Conservation (phyloP, 495 filamentous ascomycete genomes). For the Penicillium atrosanguineum region DNA sequence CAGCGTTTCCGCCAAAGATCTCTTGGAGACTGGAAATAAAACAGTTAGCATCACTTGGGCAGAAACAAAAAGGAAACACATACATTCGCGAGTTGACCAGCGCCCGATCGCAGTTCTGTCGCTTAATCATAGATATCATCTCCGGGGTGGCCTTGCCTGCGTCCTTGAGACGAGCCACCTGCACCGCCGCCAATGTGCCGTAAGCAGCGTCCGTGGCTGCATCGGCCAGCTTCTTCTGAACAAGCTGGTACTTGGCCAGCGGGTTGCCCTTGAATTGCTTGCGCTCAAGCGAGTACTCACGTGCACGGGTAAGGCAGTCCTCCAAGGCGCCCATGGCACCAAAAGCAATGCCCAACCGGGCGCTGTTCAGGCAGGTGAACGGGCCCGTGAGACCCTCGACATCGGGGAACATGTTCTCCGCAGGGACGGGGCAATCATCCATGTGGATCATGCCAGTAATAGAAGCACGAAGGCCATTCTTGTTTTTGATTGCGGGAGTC, state of each 20-base stretch:
- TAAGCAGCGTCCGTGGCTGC: slow-evolving; percentile 88
- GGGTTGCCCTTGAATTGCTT: slow-evolving; percentile 97
- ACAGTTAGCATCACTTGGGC: background rate
- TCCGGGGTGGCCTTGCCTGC: slow-evolving; percentile 83
- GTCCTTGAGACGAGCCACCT: slow-evolving; percentile 93
- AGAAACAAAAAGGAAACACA: slow-evolving; percentile 22
- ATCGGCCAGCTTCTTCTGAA: slow-evolving; percentile 96
- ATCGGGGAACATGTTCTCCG: slow-evolving; percentile 90
- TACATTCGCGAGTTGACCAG: slow-evolving; percentile 73
- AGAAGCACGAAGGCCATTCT: slow-evolving; percentile 87
- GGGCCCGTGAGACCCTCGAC: slow-evolving; percentile 86
- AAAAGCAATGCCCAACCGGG: slow-evolving; percentile 89
- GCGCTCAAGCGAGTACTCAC: slow-evolving; percentile 83
- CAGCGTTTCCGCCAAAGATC: slow-evolving; percentile 94
- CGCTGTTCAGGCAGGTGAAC: slow-evolving; percentile 91
- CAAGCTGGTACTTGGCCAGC: slow-evolving; percentile 93
- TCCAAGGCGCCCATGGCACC: slow-evolving; percentile 92
- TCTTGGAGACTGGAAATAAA: slow-evolving; percentile 68
- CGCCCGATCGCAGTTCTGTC: slow-evolving; percentile 95
- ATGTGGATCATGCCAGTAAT: slow-evolving; percentile 98
- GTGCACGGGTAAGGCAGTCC: slow-evolving; percentile 77
- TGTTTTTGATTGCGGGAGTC: slow-evolving; percentile 91
- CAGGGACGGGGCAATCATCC: slow-evolving; percentile 82
- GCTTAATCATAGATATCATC: slow-evolving; percentile 98
- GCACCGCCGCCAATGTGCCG: slow-evolving; percentile 78